Evolutionary conservation across 495 filamentous ascomycete species (phyloP), one percentile per base, ranked within the genome.

Genomic region (Haplographium delicatum): DNA sequence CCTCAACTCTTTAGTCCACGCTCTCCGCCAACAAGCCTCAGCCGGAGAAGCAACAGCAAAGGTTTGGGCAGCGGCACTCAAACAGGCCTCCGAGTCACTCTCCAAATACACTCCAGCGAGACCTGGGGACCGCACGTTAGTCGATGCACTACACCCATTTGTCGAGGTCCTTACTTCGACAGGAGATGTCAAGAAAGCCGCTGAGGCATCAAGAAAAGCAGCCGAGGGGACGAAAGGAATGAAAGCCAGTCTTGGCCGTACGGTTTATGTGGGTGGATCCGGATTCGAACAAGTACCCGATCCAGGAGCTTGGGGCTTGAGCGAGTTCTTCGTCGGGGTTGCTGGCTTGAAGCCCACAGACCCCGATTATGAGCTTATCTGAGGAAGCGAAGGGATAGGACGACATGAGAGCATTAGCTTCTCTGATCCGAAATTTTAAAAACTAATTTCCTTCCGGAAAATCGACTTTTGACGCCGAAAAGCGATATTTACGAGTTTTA

Each of bases 111-210:
- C 94, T 5, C 91, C 94, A 0, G 93, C 93, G 2, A 79, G 85
- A 46, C 81, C 82, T 2, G 93, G 93, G 13, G 94, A 98, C 62
- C 76, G 93, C 28, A 98, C 93, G 0, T 71, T 98, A 33, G 76
- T 97, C 37, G 93, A 98, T 71, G 90, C 93, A 1, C 70, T 98
- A 24, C 77, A 85, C 44, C 93, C 93, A 0, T 98, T 96, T 65
- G 81, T 90, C 50, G 74, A 83, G n/a, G 76, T 72, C 4, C 73
- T 98, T 0, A 70, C 68, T 5, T 62, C 77, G 54, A 81, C 80
- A 0, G 73, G 75, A 20, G 78, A 89, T 59, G 59, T 89, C 8
- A 74, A 78, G 50, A 67, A 75, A 60, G 89, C 93, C 1, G 87
- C 88, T 2, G 73, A 81, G 57, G 89, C 87, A 1, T 84, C 90